These are phyloP conservation scores for Lipomyces lipofer DNA, from an alignment of 805 yeast species.

Conservation along the genomic window DNA sequence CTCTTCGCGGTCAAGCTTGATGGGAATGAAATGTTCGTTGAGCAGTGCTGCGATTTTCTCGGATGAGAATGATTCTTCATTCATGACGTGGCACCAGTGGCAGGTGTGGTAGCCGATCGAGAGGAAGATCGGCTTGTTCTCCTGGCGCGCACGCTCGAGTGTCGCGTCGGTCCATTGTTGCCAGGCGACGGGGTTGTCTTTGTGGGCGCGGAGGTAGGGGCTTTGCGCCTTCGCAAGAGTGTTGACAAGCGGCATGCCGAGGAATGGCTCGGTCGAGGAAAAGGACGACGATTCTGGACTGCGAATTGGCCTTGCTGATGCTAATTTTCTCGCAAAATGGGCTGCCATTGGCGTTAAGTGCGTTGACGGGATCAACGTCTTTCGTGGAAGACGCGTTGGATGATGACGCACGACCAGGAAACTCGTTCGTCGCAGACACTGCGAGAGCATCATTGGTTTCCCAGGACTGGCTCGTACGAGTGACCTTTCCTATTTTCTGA, in stretches of 20 bases:
- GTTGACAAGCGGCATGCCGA: conserved; percentile 28
- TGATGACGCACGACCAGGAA: no score
- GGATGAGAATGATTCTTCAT: conserved; percentile 38
- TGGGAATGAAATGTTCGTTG: conserved; percentile 40
- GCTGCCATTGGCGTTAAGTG: no score
- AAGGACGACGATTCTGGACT: no score
- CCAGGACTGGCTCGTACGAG: no score
- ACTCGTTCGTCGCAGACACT: no score
- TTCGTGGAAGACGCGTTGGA: no score
- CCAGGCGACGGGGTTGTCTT: conserved; percentile 42
- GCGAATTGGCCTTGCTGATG: no score
- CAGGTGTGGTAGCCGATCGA: conserved; percentile 44
- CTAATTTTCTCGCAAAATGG: no score
- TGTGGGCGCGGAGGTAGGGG: conserved; percentile 30
- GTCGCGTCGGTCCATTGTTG: conserved; percentile 41
- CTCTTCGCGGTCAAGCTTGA: conserved; percentile 43
- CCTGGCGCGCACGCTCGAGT: conserved; percentile 36
- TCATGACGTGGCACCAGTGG: conserved; percentile 45
- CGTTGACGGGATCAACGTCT: no score
- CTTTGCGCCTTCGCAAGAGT: conserved; percentile 20
- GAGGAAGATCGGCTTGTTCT: conserved; percentile 41
- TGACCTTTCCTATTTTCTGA: no score
- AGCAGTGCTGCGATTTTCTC: conserved; percentile 36
- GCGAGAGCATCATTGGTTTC: no score
- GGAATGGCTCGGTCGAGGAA: no score